phyloP scores from a whole-genome alignment of 2,329 filamentous ascomycete genomes.

The Monilinia fructicola region DNA sequence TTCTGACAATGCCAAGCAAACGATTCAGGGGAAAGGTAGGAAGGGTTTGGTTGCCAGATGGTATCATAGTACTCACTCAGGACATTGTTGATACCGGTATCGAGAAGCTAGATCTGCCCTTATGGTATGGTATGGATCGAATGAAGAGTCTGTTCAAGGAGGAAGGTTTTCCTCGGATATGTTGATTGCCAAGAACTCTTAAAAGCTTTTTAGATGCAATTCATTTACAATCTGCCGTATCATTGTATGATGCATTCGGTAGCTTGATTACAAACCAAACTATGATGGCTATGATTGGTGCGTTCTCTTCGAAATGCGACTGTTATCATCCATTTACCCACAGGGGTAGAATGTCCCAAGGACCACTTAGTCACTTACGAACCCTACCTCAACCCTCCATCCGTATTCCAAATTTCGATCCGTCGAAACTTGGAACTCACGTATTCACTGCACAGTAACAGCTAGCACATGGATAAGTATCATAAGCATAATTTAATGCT shows the following conservation, averaged over 20 bases:
- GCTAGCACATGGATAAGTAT: too few species aligned
- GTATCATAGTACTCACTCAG: too few species aligned
- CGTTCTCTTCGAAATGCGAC: too few species aligned
- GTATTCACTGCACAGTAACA: too few species aligned
- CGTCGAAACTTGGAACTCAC: neutral
- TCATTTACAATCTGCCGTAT: neutral
- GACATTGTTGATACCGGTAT: too few species aligned
- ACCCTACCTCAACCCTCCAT: neutral
- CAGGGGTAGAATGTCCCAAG: neutral
- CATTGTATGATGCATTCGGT: too few species aligned
- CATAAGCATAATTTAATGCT: slow-evolving; percentile 18
- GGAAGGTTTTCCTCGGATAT: neutral
- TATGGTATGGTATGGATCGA: too few species aligned
- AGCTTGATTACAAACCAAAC: slow-evolving; percentile 1
- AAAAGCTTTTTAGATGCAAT: neutral
- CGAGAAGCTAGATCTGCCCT: too few species aligned
- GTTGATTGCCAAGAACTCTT: too few species aligned
- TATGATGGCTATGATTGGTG: neutral
- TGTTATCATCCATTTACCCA: neutral
- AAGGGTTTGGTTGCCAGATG: neutral
- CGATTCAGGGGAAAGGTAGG: slow-evolving; percentile 6
- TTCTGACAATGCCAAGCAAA: slow-evolving; percentile 10
- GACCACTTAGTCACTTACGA: slow-evolving; percentile 2
- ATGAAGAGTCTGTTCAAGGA: too few species aligned
- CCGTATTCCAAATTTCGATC: slow-evolving; percentile 16